Evolutionary conservation across 306 rosid genomes (phyloP).

Genomic region (Styphnolobium japonicum): DNA sequence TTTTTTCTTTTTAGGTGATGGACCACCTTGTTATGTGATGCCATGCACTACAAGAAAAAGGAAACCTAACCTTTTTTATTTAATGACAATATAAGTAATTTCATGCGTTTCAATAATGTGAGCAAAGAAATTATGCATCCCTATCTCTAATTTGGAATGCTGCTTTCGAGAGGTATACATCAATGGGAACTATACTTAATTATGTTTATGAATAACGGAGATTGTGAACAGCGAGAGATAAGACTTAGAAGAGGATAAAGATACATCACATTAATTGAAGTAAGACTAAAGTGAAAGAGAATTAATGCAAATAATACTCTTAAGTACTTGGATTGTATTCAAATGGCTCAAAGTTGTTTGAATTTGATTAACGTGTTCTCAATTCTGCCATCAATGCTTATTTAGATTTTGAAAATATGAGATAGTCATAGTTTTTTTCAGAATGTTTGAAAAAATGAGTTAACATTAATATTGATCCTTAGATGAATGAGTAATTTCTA

Average conservation of each 20-base stretch:
- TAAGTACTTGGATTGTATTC: not conserved
- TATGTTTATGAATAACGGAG: not conserved
- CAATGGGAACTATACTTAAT: not conserved
- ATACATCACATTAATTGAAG: not conserved
- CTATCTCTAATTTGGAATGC: conserved; percentile 24
- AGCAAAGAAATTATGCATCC: conserved; percentile 22
- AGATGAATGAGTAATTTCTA: too few species aligned
- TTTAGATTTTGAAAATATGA: too few species aligned
- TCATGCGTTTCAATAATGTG: not conserved
- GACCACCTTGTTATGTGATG: conserved; percentile 35
- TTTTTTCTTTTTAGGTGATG: conserved; percentile 7
- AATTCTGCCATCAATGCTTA: not conserved
- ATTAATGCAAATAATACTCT: not conserved
- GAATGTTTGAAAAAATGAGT: too few species aligned
- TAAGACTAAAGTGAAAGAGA: not conserved
- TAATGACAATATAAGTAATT: not conserved
- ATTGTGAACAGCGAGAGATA: not conserved
- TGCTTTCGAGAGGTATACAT: not conserved
- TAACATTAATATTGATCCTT: too few species aligned
- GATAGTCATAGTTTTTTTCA: too few species aligned
- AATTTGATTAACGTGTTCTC: not conserved
- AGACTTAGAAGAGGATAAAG: not conserved
- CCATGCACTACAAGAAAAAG: conserved; percentile 31
- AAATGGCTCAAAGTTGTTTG: not conserved
- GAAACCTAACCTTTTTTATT: not conserved